Conservation (phyloP, 495 filamentous ascomycete genomes). For the Penicillium coprophilum region DNA sequence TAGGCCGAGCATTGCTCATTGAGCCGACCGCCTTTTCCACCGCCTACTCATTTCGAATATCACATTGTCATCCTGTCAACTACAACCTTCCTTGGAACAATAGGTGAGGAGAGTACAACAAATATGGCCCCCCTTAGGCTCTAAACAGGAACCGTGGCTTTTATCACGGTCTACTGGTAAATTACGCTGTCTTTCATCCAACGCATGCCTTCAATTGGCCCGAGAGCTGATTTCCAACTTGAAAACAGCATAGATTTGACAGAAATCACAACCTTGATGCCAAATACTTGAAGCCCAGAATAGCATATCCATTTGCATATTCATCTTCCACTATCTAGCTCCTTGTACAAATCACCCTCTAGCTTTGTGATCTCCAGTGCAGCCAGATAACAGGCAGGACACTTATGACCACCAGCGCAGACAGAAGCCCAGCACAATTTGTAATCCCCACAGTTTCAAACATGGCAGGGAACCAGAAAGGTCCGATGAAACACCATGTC, state of each 20-base stretch:
- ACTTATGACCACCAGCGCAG: not conserved
- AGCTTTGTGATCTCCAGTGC: not conserved
- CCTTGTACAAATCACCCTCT: not conserved
- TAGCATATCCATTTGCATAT: too few relatives aligned
- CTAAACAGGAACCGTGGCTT: too few relatives aligned
- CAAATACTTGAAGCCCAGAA: too few relatives aligned
- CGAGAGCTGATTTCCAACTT: too few relatives aligned
- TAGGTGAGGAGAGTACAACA: too few relatives aligned
- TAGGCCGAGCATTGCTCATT: not conserved
- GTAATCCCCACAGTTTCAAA: not conserved
- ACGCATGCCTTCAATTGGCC: not conserved
- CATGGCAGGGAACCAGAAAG: slow-evolving; percentile 1
- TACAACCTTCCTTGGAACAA: too few relatives aligned
- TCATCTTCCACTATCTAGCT: not conserved
- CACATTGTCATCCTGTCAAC: too few relatives aligned
- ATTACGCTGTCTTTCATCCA: too few relatives aligned
- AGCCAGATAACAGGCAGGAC: not conserved
- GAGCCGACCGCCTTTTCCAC: not conserved
- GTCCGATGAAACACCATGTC: slow-evolving; percentile 1
- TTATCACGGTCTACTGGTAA: too few relatives aligned
- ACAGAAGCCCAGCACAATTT: not conserved
- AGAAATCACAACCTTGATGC: too few relatives aligned
- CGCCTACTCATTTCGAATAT: not conserved
- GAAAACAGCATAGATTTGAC: too few relatives aligned
- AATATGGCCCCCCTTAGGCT: too few relatives aligned